Conservation (phyloP, 2,329 filamentous ascomycete genomes). For the Sporothrix humicola region DNA sequence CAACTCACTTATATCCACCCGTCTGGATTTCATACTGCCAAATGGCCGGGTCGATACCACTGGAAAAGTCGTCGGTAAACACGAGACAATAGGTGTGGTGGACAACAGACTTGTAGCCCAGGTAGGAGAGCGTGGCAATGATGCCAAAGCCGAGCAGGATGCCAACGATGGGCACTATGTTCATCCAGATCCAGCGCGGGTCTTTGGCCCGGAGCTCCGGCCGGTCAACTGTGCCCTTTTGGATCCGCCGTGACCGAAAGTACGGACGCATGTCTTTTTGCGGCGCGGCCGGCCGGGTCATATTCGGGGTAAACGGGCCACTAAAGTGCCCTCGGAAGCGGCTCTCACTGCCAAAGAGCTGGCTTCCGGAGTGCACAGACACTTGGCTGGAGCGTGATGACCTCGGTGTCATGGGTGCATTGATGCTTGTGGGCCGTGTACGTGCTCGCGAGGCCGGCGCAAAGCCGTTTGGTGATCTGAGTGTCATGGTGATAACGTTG, state of each 20-base stretch:
- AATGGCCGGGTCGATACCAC: slow-evolving; percentile 34
- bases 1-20: slow-evolving; percentile 33
- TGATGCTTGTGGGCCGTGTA: neutral
- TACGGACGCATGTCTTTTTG: slow-evolving; percentile 26
- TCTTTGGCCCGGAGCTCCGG: slow-evolving; percentile 32
- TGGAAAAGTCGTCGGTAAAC: slow-evolving; percentile 35
- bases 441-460: neutral
- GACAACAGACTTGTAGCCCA: slow-evolving; percentile 24
- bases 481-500: neutral
- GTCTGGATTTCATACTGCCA: slow-evolving; percentile 34
- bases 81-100: slow-evolving; percentile 33
- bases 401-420: neutral
- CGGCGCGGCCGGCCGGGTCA: neutral
- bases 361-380: neutral
- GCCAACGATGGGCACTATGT: slow-evolving; percentile 30
- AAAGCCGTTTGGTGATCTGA: neutral
- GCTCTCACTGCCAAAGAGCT: neutral
- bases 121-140: slow-evolving; percentile 15
- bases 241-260: slow-evolving; percentile 33
- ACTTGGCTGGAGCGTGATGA: neutral
- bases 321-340: slow-evolving; percentile 4
- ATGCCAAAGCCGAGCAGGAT: slow-evolving; percentile 24
- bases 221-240: slow-evolving; percentile 33
- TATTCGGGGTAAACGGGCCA: neutral
- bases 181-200: slow-evolving; percentile 33